Conservation (phyloP, 768 basidiomycete genomes). For the Dendrothele bispora region DNA sequence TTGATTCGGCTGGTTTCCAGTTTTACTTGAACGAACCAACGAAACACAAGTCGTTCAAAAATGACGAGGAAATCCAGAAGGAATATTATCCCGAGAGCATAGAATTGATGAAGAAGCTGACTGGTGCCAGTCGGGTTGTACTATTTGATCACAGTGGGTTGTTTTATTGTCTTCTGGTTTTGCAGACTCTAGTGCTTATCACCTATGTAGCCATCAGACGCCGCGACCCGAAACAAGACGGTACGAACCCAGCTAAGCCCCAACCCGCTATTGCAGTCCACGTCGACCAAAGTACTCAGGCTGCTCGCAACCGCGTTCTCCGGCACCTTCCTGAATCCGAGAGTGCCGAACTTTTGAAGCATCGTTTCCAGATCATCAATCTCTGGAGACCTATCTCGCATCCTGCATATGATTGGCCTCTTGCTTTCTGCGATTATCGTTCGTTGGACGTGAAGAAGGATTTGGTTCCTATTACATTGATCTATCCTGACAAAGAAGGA, state of each 20-base stretch:
- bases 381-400: conserved; percentile 33
- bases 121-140: conserved; percentile 60
- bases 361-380: conserved; percentile 33
- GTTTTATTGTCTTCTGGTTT: background rate
- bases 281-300: conserved; percentile 29
- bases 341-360: conserved; percentile 18
- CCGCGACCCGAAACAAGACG: conserved; percentile 17
- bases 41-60: conserved; percentile 45
- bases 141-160: conserved; percentile 65
- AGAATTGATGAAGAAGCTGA: conserved; percentile 56
- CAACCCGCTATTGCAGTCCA: conserved; percentile 41
- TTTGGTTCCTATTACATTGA: conserved; percentile 23
- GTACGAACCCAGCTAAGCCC: conserved; percentile 24
- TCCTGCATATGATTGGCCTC: conserved; percentile 26
- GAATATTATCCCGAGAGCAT: conserved; percentile 65
- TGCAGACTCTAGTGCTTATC: background rate
- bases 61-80: conserved; percentile 49
- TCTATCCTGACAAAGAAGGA: conserved; percentile 29
- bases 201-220: conserved; percentile 22
- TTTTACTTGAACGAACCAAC: conserved; percentile 36
- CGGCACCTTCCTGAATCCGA: conserved; percentile 27
- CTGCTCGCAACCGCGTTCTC: conserved; percentile 24
- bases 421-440: conserved; percentile 30
- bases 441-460: conserved; percentile 21
- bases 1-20: conserved; percentile 56